These are phyloP conservation scores for Pichia sp. DNA, from an alignment of 1,139 yeast genomes.

Conservation along the genomic window DNA sequence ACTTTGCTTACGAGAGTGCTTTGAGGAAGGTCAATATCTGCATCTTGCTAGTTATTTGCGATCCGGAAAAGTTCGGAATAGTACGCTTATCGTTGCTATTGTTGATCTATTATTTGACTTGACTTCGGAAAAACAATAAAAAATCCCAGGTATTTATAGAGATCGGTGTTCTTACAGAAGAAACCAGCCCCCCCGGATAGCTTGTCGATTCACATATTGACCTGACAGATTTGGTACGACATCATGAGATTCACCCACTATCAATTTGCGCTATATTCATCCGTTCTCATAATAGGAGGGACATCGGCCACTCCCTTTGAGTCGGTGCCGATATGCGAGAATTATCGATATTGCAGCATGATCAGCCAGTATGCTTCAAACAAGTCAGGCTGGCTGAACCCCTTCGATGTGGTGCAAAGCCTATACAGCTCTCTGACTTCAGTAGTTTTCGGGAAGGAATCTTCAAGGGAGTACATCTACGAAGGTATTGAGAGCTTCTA, in stretches of 20 bases:
- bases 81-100: not conserved
- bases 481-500: slow-evolving; percentile 8
- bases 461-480: not conserved
- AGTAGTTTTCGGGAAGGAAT: not conserved
- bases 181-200: too few species aligned
- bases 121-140: not conserved
- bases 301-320: not conserved
- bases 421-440: not conserved
- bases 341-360: not conserved
- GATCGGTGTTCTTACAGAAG: too few species aligned
- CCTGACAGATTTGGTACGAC: not conserved
- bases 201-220: not conserved
- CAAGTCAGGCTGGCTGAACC: not conserved
- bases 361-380: not conserved
- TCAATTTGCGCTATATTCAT: not conserved
- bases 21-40: not conserved
- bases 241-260: not conserved
- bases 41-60: not conserved
- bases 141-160: too few species aligned
- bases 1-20: not conserved
- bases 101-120: not conserved
- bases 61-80: not conserved
- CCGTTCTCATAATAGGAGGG: not conserved
- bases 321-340: not conserved
- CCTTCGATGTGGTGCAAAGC: not conserved